Base-by-base conservation (phyloP, 805 yeast genomes). In the Scheffersomyces spartinae region DNA sequence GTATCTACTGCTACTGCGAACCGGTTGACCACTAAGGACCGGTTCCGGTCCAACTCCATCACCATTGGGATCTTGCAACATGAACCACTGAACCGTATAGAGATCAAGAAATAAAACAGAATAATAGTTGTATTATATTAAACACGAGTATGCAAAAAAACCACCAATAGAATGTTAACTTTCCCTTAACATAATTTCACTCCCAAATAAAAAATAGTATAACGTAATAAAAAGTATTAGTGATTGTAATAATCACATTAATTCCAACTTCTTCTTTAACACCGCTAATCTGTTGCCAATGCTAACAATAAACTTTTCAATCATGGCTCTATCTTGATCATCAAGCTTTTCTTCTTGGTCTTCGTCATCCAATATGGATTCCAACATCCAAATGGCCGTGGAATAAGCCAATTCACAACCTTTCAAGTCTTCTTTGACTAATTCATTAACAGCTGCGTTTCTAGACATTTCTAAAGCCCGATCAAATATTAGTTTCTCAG, bases 381-480 rank as follows among this genome's bases (percentile, higher is more conserved):
- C 93, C 42, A 88, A 59, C 95, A 88, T 84, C 96, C 96, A 88
- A 26, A 88, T 71, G 0, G 95, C 76, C 0, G 95, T 83, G 4
- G 93, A 82, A 47, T 88, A 88, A 6, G 88, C 80, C 31, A 81
- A 53, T 50, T 86, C 95, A 52, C 96, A 86, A 5, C 79, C 80
- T 11, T 61, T 57, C 26, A 81, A 47, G 42, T 78, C 85, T 28
- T 72, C 78, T 23, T 81, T 81, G 20, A 67, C 70, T 40, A 85
- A 61, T 52, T 88, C 98, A 45, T 78, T 74, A 29, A 80, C 77
- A 0, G 97, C 97, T 1, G 97, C 95, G 25, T 73, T 74, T 40
- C 94, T 71, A 3, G 95, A 81, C 61, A 86, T 82, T 43, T 88
- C 97, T 42, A 88, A 64, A 2, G 97, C 96, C 25, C 97, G 64